Evolutionary conservation across 768 basidiomycete genomes (phyloP).

Genomic region (Tulasnella calospora): DNA sequence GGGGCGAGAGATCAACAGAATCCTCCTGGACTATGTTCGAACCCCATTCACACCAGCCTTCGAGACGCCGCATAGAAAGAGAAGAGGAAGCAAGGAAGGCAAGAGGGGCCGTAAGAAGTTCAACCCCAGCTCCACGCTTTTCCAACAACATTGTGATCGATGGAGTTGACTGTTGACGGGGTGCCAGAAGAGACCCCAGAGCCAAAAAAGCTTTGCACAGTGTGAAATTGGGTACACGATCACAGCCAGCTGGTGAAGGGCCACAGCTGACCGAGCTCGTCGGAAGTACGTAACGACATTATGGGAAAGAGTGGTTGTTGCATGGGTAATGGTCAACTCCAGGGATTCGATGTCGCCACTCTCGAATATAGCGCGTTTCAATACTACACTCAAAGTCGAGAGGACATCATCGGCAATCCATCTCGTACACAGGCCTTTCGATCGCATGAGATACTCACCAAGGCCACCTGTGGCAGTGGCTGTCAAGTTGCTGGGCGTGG

Average conservation of each 20-base stretch:
- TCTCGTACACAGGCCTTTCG: not conserved
- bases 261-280: not conserved
- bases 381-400: not conserved
- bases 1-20: not conserved
- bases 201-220: not conserved
- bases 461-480: not conserved
- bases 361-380: not conserved
- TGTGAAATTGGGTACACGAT: not conserved
- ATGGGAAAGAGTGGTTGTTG: not conserved
- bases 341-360: not conserved
- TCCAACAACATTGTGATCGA: not conserved
- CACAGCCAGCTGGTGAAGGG: not conserved
- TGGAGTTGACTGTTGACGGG: not conserved
- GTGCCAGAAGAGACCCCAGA: conserved; percentile 2
- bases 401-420: not conserved
- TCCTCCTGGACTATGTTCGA: not conserved
- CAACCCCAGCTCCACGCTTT: not conserved
- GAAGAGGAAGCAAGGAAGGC: not conserved
- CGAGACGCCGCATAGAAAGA: not conserved
- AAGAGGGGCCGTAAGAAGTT: not conserved
- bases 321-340: not conserved
- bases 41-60: not conserved
- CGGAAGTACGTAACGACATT: not conserved
- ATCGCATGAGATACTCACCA: not conserved
- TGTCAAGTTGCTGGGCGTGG: not conserved